Percentiles rank a stretch among this genome's conserved stretches.
Evolutionary conservation across 306 rosid genomes (phyloP).

Genomic region (Cucurbita argyrosperma): DNA sequence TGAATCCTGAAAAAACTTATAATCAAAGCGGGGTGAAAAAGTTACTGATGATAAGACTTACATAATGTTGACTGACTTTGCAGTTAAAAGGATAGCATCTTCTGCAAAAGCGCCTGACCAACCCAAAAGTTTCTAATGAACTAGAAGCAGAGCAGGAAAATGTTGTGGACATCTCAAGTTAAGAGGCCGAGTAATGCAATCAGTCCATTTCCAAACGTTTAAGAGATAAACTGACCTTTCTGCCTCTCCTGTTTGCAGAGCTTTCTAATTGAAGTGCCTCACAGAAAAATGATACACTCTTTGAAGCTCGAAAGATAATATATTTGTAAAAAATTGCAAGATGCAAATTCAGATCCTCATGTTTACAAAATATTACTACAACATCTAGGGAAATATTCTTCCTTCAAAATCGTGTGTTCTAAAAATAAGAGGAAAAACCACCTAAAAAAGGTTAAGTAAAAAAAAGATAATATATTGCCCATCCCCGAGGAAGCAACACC

Average conservation of each 20-base stretch:
- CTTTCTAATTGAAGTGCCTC: background rate
- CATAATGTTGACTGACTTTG: background rate
- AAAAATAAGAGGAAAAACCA: background rate
- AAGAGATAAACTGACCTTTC: background rate
- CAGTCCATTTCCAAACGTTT: background rate
- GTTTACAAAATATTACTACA: conserved; percentile 3
- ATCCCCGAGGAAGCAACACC: conserved; percentile 12
- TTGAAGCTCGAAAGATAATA: background rate
- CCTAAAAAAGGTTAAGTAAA: background rate
- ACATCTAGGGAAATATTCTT: background rate
- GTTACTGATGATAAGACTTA: background rate
- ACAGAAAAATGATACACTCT: background rate
- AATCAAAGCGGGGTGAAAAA: background rate
- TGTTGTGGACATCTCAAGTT: background rate
- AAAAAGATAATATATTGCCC: background rate
- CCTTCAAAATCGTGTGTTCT: background rate
- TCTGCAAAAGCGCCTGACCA: background rate
- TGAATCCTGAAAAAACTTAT: background rate
- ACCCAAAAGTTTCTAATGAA: background rate
- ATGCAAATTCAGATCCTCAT: background rate
- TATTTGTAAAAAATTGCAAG: background rate
- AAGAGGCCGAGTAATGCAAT: background rate
- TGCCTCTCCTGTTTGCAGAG: background rate
- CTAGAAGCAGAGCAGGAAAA: background rate
- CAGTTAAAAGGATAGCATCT: background rate